Percentiles rank a stretch among this genome's conserved stretches.
phyloP scores from a whole-genome alignment of 192 early-diverging fungal genomes.

The Gigaspora rosea region DNA sequence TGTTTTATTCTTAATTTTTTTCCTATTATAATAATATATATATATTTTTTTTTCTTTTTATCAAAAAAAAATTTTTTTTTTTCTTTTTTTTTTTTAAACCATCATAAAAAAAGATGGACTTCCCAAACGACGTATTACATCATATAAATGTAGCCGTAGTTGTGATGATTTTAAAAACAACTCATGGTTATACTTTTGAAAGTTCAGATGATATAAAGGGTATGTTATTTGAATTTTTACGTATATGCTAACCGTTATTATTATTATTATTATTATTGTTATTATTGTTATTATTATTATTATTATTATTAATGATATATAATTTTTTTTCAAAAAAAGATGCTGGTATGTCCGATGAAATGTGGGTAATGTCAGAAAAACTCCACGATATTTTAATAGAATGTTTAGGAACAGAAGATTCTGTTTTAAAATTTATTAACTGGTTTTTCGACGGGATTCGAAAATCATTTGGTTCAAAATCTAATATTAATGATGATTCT shows the following conservation, averaged over 20 bases:
- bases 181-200: background rate
- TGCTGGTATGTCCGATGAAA: background rate
- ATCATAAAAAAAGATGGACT: slow-evolving; percentile 1
- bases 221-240: background rate
- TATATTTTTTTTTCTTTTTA: too few species aligned
- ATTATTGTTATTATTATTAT: too few species aligned
- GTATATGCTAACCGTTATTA: too few species aligned
- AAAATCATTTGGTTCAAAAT: background rate
- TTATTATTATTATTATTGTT: too few species aligned
- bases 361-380: background rate
- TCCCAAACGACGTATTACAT: background rate
- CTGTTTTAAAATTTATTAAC: slow-evolving; percentile 7
- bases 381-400: background rate
- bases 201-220: background rate
- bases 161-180: slow-evolving; percentile 1
- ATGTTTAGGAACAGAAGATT: slow-evolving; percentile 2
- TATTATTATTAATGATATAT: too few species aligned
- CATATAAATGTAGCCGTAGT: slow-evolving; percentile 18
- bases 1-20: too few species aligned
- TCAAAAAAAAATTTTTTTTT: too few species aligned
- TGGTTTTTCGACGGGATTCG: slow-evolving; percentile 14
- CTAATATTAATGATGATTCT: too few species aligned
- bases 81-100: too few species aligned
- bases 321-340: background rate
- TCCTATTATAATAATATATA: too few species aligned